Evolutionary conservation across 441 rosid genomes (phyloP), one percentile per base, ranked within the genome.

Genomic region (Adansonia madagascariensis): DNA sequence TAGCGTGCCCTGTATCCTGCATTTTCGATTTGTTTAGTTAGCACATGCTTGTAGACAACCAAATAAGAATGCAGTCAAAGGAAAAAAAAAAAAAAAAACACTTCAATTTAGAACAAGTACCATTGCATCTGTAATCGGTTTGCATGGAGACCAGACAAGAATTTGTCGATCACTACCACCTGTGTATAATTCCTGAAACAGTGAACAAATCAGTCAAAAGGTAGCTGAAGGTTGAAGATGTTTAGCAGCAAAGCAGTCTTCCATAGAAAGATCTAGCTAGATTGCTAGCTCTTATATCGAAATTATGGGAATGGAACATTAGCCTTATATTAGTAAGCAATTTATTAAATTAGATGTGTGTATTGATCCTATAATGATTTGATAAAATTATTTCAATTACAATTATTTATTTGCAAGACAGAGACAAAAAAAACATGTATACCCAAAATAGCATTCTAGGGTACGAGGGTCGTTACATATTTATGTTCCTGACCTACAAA

Each of bases 111-210:
- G 73, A 80, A 74, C 70, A 77, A 76, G 17, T 79, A 88, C 89
- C 77, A 64, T 64, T 77, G 84, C 96, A 64, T 77, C 82, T 4
- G 85, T 79, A 56, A 77, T 68, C 78, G 78, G 75, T 78, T 85
- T 81, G 70, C 86, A 49, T 44, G 97, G 94, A 76, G 97, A 92
- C 99, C 99, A 95, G 22, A 90, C 97, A 52, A 93, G 94, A 82
- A 93, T 95, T 81, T 93, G 91, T 79, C 93, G 84, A 83, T 93
- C 97, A 76, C 76, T 85, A 60, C 98, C 91, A 35, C 98, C 93
- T 1, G 98, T 89, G 87, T 92, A 95, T 65, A 95, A 82, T 84
- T 95, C 98, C 97, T 92, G 88, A 31, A 75, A 71, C 46, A 71
- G 60, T 24, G 70, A 75, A 75, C 49, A 52, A 73, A 50, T 59